Evolutionary conservation across 495 filamentous ascomycete species (phyloP), one percentile per base, ranked within the genome.

Genomic region (Hyaloscypha bicolor): DNA sequence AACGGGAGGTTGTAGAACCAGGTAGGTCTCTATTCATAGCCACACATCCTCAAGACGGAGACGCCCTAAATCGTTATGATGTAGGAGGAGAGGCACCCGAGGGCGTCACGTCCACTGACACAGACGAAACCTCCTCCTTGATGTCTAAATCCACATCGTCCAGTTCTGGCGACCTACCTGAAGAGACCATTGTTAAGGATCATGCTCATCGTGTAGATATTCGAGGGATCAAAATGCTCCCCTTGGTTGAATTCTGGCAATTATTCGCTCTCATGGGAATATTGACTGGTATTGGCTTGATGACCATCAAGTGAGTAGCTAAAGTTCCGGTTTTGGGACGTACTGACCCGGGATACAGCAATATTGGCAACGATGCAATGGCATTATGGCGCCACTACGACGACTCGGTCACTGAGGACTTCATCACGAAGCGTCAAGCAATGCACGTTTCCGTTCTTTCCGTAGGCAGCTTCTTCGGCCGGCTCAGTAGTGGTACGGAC

Each of bases 371-470:
- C 74, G 90, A 93, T 75, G 92, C 88, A n/a, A 79, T 79, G 25
- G 84, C 82, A 21, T 82, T 97, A 9, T 97, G 93, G 93, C 86
- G 83, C 52, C 86, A 91, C 74, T 95, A 91, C 74, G 92, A 97
- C 71, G 85, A 90, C 74, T 87, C 84, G 31, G 90, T 89, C 0
- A 79, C 82, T 59, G 81, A 89, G 32, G 83, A 88, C 42, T 95
- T 94, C 76, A 90, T 99, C 58, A 87, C 91, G 31, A 82, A 91
- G 63, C 86, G 87, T 60, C 95, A 98, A 80, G 87, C 94, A 63
- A 86, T 94, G 81, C 96, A 98, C 70, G 96, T 99, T 39, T 96
- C 93, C 9, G 90, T 97, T 56, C 83, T 99, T 29, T 97, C 95
- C 1, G 79, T 97, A 63, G 86, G 88, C 70, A 93, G 88, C 74